Percentiles rank a stretch among this genome's conserved stretches.
Conservation (phyloP, 768 basidiomycete genomes). For the Tricholoma bakamatsutake region DNA sequence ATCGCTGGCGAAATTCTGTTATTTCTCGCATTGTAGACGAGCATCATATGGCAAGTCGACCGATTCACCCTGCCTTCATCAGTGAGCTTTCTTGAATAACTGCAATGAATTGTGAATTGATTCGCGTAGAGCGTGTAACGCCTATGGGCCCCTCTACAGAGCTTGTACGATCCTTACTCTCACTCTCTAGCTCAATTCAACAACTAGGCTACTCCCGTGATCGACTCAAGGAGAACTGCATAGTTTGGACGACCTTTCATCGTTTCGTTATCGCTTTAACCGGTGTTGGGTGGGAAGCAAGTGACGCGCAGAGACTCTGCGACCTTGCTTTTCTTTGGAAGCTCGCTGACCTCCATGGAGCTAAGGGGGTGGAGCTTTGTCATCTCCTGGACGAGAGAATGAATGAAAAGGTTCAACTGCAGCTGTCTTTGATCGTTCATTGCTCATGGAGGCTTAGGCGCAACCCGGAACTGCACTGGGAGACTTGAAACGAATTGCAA, state of each 20-base stretch:
- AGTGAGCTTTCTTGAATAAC: conserved; percentile 16
- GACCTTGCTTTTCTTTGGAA: conserved; percentile 48
- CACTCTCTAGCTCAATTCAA: conserved; percentile 48
- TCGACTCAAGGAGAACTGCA: conserved; percentile 25
- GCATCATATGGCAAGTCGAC: conserved; percentile 14
- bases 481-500: conserved; percentile 15
- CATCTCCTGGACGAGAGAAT: conserved; percentile 24
- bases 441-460: conserved; percentile 12
- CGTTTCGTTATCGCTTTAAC: conserved; percentile 33
- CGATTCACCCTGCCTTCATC: conserved; percentile 13
- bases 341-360: conserved; percentile 29
- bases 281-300: conserved; percentile 22
- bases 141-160: conserved; percentile 43
- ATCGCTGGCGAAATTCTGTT: conserved; percentile 48
- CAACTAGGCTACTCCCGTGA: conserved; percentile 46
- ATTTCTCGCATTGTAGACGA: conserved; percentile 29
- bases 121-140: conserved; percentile 2
- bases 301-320: conserved; percentile 26
- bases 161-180: conserved; percentile 49
- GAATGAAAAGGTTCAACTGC: conserved; percentile 8
- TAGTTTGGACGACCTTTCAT: conserved; percentile 33
- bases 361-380: conserved; percentile 23
- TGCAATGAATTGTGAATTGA: not conserved
- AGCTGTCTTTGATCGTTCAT: not conserved
- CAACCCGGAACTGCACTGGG: conserved; percentile 7